Percentiles rank a stretch among this genome's conserved stretches.
phyloP scores from a whole-genome alignment of 2,329 filamentous ascomycete species.

The Pyrenophora graminea region DNA sequence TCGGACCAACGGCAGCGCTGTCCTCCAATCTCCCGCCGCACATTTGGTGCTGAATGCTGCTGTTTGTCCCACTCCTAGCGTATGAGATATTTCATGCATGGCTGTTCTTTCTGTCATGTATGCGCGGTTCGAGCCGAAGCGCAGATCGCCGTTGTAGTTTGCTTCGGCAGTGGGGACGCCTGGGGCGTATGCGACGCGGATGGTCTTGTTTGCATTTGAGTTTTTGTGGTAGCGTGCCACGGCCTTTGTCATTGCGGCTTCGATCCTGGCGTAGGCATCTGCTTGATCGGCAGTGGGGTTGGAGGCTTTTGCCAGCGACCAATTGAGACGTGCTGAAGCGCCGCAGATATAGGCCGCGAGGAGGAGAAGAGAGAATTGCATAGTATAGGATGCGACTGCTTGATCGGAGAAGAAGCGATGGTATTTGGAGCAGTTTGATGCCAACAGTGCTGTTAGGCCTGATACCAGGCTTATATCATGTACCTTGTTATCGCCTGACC shows the following conservation, averaged over 20 bases:
- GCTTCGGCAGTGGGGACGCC: conserved; percentile 43
- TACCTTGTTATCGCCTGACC: background rate
- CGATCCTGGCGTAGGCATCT: conserved; percentile 40
- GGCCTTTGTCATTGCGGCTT: conserved; percentile 38
- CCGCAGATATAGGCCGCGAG: conserved; percentile 26
- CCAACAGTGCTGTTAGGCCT: background rate
- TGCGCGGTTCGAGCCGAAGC: conserved; percentile 38
- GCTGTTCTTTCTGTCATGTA: conserved; percentile 45
- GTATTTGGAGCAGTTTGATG: background rate
- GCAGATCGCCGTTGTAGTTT: conserved; percentile 42
- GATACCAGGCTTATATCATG: background rate
- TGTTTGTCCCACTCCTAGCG: conserved; percentile 41
- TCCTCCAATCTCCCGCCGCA: conserved; percentile 37
- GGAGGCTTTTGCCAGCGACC: conserved; percentile 33
- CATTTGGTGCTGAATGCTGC: conserved; percentile 37
- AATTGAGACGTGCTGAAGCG: conserved; percentile 30
- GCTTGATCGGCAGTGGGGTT: conserved; percentile 38
- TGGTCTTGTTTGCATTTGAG: conserved; percentile 31
- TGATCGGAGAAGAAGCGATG: background rate
- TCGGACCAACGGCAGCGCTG: conserved; percentile 37
- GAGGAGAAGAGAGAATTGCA: conserved; percentile 30
- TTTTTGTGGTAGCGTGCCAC: conserved; percentile 32
- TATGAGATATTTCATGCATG: conserved; percentile 44
- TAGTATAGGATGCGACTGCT: conserved; percentile 8
- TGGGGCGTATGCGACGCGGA: conserved; percentile 37